Evolutionary conservation across 768 basidiomycete species (phyloP).

Genomic region (Tephrocybe sp.): DNA sequence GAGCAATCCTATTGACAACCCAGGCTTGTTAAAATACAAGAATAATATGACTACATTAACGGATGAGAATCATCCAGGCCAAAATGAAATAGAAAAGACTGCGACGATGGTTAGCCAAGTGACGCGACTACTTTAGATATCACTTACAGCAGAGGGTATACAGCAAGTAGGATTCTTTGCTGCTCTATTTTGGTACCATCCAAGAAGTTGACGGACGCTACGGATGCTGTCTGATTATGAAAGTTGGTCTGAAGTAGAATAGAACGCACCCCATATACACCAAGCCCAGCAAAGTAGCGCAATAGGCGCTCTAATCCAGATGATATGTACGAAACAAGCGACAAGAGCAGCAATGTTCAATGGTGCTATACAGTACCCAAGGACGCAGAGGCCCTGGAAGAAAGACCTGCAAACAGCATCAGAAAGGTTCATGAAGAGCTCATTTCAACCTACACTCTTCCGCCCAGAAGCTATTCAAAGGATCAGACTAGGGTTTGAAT

Average conservation of each 20-base stretch:
- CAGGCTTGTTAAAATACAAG: conserved; percentile 2
- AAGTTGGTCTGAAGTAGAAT: background rate
- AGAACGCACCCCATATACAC: conserved; percentile 91
- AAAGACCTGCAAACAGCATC: conserved; percentile 59
- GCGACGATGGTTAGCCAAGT: background rate
- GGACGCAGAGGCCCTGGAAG: conserved; percentile 92
- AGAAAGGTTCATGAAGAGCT: background rate
- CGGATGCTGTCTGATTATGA: background rate
- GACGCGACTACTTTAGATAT: background rate
- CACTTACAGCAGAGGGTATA: conserved; percentile 89
- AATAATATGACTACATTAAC: conserved; percentile 36
- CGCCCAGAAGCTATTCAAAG: conserved; percentile 61
- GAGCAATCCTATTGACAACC: too few relatives aligned
- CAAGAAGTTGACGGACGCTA: conserved; percentile 93
- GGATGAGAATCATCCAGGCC: conserved; percentile 97
- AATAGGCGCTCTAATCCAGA: conserved; percentile 86
- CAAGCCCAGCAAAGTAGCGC: conserved; percentile 89
- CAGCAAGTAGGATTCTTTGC: conserved; percentile 86
- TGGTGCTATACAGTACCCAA: conserved; percentile 95
- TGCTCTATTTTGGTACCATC: conserved; percentile 93
- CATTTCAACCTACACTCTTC: conserved; percentile 61
- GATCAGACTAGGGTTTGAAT: background rate
- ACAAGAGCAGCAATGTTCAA: conserved; percentile 88
- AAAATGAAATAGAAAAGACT: conserved; percentile 93
- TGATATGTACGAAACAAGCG: conserved; percentile 77